phyloP scores from a whole-genome alignment of 371 early-diverging fungal genomes.

The Mucor velutinosus region DNA sequence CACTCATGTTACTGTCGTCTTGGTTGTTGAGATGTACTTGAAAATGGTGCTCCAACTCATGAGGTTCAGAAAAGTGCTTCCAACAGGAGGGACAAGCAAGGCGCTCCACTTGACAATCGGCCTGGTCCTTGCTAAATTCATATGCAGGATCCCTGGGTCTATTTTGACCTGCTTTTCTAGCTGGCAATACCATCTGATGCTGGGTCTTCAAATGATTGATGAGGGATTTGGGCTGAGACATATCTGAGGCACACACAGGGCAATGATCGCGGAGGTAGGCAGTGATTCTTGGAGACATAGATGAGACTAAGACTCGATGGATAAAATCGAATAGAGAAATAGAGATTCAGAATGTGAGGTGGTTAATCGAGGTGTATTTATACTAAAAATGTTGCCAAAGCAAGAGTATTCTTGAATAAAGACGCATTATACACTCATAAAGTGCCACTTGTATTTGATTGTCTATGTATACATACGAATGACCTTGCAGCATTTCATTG shows the following conservation, averaged over 20 bases:
- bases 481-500: not conserved
- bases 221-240: not conserved
- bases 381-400: not conserved
- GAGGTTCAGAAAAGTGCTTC: not conserved
- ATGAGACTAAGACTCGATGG: not conserved
- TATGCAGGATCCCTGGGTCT: not conserved
- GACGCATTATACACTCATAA: too few relatives aligned
- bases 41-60: not conserved
- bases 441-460: not conserved
- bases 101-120: not conserved
- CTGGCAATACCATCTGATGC: not conserved
- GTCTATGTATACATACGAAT: not conserved
- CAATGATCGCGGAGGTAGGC: not conserved
- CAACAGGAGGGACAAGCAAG: constrained; percentile 1
- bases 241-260: not conserved
- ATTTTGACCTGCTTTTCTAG: not conserved
- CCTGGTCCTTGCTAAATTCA: not conserved
- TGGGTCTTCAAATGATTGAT: not conserved
- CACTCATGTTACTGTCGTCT: not conserved
- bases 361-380: not conserved
- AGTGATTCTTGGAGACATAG: not conserved
- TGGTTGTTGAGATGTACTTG: not conserved
- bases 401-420: not conserved
- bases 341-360: not conserved
- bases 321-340: not conserved